Percentiles rank a stretch among this genome's conserved stretches.
phyloP scores from a whole-genome alignment of 2,329 filamentous ascomycete genomes.

The Anthostomella pinea region DNA sequence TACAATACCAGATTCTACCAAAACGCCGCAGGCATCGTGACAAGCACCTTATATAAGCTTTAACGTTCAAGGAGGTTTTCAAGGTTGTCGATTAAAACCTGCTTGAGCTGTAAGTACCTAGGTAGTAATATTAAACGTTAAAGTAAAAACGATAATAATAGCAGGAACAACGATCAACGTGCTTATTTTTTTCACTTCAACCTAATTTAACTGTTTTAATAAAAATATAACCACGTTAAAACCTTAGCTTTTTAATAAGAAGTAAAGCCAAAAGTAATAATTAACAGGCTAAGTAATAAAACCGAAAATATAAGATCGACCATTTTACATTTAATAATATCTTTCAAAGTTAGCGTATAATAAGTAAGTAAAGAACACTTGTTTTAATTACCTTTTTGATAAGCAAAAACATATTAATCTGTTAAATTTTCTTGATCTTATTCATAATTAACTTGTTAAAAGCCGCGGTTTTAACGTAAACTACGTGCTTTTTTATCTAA shows the following conservation, averaged over 20 bases:
- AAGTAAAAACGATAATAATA: conserved; percentile 5
- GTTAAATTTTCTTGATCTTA: conserved; percentile 26
- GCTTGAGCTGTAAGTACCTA: conserved; percentile 20
- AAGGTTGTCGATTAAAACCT: conserved; percentile 30
- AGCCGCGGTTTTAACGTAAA: conserved; percentile 32
- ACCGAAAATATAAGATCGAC: conserved; percentile 11
- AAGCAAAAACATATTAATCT: conserved; percentile 23
- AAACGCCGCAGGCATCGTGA: too few relatives aligned
- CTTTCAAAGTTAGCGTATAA: conserved; percentile 52
- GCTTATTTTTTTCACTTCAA: conserved; percentile 7
- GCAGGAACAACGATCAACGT: conserved; percentile 3
- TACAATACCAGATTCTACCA: too few relatives aligned
- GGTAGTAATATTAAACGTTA: neutral
- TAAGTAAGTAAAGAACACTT: conserved; percentile 25
- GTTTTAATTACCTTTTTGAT: conserved; percentile 29
- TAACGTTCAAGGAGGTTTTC: conserved; percentile 28
- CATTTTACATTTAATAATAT: conserved; percentile 19
- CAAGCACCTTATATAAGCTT: conserved; percentile 8
- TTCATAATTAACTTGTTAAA: conserved; percentile 27
- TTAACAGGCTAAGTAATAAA: conserved; percentile 1
- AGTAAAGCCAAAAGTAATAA: neutral
- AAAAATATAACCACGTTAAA: neutral
- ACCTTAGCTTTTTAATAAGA: neutral
- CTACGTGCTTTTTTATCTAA: conserved; percentile 27
- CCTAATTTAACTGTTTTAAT: conserved; percentile 1